Evolutionary conservation across 75 land plant genomes (phyloP).

Genomic region (Larix kaempferi): DNA sequence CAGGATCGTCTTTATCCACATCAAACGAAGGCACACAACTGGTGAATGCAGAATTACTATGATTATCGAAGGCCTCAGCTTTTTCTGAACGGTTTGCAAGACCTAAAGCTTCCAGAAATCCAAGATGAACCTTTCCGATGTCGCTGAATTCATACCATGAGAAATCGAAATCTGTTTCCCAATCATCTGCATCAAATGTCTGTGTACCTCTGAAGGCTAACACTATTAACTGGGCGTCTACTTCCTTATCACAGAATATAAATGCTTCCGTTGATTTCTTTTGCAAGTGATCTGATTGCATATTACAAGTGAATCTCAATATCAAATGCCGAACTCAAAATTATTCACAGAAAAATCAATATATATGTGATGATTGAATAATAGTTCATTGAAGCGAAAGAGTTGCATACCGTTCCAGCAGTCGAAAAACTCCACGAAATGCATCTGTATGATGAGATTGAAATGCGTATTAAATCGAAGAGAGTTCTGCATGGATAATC

Average conservation of each 20-base stretch:
- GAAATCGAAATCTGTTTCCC: slow-evolving; percentile 70
- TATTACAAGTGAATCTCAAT: background rate
- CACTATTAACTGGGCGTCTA: slow-evolving; percentile 39
- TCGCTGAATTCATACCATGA: slow-evolving; percentile 41
- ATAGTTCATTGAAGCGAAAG: too few species aligned
- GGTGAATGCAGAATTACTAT: too few species aligned
- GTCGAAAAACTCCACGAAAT: slow-evolving; percentile 57
- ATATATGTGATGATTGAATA: too few species aligned
- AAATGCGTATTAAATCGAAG: background rate
- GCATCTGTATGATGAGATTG: slow-evolving; percentile 43
- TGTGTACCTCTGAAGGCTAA: slow-evolving; percentile 74
- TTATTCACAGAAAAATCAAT: too few species aligned
- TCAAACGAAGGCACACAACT: too few species aligned
- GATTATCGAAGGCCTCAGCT: too few species aligned
- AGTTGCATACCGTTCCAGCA: slow-evolving; percentile 63
- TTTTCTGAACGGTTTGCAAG: slow-evolving; percentile 12
- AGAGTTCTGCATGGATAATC: too few species aligned
- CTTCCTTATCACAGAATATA: slow-evolving; percentile 44
- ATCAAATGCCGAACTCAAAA: background rate
- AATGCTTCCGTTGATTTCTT: slow-evolving; percentile 56
- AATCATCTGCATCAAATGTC: slow-evolving; percentile 60
- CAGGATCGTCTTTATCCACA: too few species aligned
- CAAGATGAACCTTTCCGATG: slow-evolving; percentile 41
- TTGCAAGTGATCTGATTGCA: slow-evolving; percentile 33
- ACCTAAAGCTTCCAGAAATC: slow-evolving; percentile 58